These are phyloP conservation scores for Cytospora piceae DNA, from an alignment of 2,329 filamentous ascomycete genomes.

Conservation along the genomic window DNA sequence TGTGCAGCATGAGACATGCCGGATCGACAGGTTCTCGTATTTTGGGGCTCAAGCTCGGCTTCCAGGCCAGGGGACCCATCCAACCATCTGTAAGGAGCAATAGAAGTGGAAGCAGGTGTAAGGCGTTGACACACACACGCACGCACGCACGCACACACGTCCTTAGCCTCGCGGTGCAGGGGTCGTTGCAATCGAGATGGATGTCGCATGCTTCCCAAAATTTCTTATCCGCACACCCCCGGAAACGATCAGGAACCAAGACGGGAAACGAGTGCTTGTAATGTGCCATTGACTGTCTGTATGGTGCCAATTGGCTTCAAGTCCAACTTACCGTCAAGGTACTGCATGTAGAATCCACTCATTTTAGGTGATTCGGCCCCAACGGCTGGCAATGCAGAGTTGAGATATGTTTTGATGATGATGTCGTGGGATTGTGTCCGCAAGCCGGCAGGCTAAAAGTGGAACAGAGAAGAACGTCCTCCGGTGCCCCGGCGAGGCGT, in stretches of 20 bases:
- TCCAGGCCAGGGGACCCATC: conserved; percentile 16
- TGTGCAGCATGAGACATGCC: conserved; percentile 9
- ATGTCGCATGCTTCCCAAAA: conserved; percentile 25
- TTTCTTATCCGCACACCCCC: conserved; percentile 16
- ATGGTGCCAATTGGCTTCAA: conserved; percentile 32
- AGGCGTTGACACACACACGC: conserved; percentile 12
- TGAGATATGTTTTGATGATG: not conserved
- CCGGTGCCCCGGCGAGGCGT: conserved; percentile 30
- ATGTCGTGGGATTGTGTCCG: conserved; percentile 29
- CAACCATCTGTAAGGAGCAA: conserved; percentile 11
- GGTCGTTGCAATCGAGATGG: conserved; percentile 22
- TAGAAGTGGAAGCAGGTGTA: conserved; percentile 23
- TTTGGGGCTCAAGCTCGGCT: conserved; percentile 13
- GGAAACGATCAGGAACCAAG: not conserved
- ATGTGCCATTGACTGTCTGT: conserved; percentile 15
- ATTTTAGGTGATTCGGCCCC: conserved; percentile 47
- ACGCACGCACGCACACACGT: conserved; percentile 15
- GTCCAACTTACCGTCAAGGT: conserved; percentile 70
- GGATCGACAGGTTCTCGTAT: conserved; percentile 13
- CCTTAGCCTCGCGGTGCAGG: conserved; percentile 21
- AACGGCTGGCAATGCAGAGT: conserved; percentile 19
- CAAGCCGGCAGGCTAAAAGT: conserved; percentile 34
- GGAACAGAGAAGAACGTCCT: conserved; percentile 31
- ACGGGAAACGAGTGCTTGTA: conserved; percentile 1
- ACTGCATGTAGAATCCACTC: conserved; percentile 72